Base-by-base conservation (phyloP, 2,329 filamentous ascomycete species). In the Phaeosphaeria sp. region DNA sequence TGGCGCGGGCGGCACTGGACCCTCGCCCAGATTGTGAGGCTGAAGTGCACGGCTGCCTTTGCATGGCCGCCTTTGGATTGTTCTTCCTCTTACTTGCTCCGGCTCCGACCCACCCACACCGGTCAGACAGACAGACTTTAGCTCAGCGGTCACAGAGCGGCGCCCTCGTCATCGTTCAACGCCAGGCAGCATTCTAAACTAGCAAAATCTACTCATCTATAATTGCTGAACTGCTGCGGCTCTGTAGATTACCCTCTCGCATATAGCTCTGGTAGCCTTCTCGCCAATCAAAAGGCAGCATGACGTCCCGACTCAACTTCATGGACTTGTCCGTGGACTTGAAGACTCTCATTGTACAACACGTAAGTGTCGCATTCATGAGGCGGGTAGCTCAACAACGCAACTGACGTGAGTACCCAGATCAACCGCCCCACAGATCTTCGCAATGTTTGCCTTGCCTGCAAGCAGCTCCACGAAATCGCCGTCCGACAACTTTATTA, bases 401-500 rank as follows among this genome's bases (percentile, higher is more conserved):
- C n/a, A 48, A 47, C 60, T 61, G 18, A 39, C 30, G 58, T 9
- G 30, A 42, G 27, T 11, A 9, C 23, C 3, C 54, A 81, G 78
- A 72, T 82, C 53, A 76, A 67, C 48, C 79, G 80, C 17, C 81
- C 81, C 4, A 79, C 78, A 56, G 80, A 83, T 59, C 78, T 83
- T 65, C 79, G 79, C 59, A 80, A 75, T 54, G 68, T 82, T 46
- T 83, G 81, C 60, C 78, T 83, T 39, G 76, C 78, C 6, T 80
- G 76, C 70, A 80, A 80, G 56, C 76, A 81, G 55, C 72, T 83
- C 20, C 80, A 82, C 67, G 71, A 80, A 30, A 77, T 83, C 64
- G 75, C 80, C 48, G 79, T 78, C 46, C 80, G 78, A 54, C 71
- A 73, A 48, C 77, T 83, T 30, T 83, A 83, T 67, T 72, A 77